A percentile compares a stretch with the other conserved stretches of the same genome.
phyloP scores from a whole-genome alignment of 495 filamentous ascomycete species.

The Pseudomonodictys pantanalensis region DNA sequence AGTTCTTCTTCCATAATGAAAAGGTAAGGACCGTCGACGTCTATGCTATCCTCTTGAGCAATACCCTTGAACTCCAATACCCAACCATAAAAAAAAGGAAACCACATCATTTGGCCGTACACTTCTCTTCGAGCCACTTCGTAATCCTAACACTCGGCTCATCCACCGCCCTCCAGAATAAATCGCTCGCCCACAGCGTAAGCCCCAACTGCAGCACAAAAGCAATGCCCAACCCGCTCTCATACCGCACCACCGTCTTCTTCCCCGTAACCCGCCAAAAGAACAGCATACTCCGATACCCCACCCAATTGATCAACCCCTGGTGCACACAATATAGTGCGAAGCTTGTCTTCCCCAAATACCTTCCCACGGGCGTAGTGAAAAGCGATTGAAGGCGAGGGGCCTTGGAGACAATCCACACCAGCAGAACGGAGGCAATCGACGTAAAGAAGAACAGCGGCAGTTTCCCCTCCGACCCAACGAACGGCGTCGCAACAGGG shows the following conservation, averaged over 20 bases:
- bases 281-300: conserved; percentile 2
- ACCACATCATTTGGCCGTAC: too few species aligned
- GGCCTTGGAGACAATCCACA: not conserved
- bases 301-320: conserved; percentile 7
- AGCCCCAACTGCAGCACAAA: not conserved
- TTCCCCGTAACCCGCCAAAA: not conserved
- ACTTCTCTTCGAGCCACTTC: conserved; percentile 1
- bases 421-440: conserved; percentile 2
- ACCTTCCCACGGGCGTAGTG: not conserved
- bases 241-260: not conserved
- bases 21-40: too few species aligned
- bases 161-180: conserved; percentile 2
- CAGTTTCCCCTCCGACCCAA: not conserved
- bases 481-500: not conserved
- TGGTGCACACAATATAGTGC: conserved; percentile 14
- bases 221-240: not conserved
- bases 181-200: conserved; percentile 1
- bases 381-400: not conserved
- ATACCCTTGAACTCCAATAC: too few species aligned
- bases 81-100: not conserved
- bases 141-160: conserved; percentile 1
- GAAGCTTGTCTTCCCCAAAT: conserved; percentile 6
- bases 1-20: too few species aligned
- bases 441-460: conserved; percentile 1
- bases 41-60: too few species aligned